phyloP scores from a whole-genome alignment of 1,284 basidiomycete genomes.

The Xerocomus nothofagi region DNA sequence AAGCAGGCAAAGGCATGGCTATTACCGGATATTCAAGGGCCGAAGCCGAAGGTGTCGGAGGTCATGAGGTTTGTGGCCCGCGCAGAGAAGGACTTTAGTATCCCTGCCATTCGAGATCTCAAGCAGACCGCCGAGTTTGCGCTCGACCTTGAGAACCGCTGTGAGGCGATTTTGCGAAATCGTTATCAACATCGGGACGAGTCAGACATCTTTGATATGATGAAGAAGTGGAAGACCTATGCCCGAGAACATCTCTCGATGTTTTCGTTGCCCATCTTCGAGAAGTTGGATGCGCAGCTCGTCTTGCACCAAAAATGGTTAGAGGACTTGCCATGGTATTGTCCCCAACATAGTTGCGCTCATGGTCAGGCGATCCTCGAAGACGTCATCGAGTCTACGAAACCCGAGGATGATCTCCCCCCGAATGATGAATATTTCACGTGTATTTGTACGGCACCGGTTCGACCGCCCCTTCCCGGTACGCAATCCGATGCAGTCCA shows the following conservation, averaged over 20 bases:
- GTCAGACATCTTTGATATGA: slow-evolving; percentile 64
- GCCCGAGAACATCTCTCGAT: slow-evolving; percentile 67
- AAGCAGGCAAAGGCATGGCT: slow-evolving; percentile 73
- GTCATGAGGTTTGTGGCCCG: slow-evolving; percentile 64
- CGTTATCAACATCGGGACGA: slow-evolving; percentile 55
- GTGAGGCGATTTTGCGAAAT: slow-evolving; percentile 69
- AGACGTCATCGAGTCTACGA: slow-evolving; percentile 70
- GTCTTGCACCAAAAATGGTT: slow-evolving; percentile 67
- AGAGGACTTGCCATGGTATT: slow-evolving; percentile 74
- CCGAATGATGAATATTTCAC: slow-evolving; percentile 78
- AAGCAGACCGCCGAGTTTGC: slow-evolving; percentile 70
- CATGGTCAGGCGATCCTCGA: slow-evolving; percentile 63
- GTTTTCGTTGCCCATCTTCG: slow-evolving; percentile 70
- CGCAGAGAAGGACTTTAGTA: slow-evolving; percentile 72
- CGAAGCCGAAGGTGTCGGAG: slow-evolving; percentile 63
- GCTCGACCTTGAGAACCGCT: slow-evolving; percentile 67
- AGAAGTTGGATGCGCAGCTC: slow-evolving; percentile 67
- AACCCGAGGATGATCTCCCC: slow-evolving; percentile 71
- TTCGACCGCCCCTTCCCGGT: slow-evolving; percentile 73
- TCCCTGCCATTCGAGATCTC: slow-evolving; percentile 63
- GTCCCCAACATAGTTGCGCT: slow-evolving; percentile 56
- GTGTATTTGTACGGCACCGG: slow-evolving; percentile 74
- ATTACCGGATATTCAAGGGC: slow-evolving; percentile 47
- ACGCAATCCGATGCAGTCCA: slow-evolving; percentile 77
- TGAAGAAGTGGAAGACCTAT: slow-evolving; percentile 70